Conservation (phyloP, 2,329 filamentous ascomycete species). For the Colletotrichum higginsianum region DNA sequence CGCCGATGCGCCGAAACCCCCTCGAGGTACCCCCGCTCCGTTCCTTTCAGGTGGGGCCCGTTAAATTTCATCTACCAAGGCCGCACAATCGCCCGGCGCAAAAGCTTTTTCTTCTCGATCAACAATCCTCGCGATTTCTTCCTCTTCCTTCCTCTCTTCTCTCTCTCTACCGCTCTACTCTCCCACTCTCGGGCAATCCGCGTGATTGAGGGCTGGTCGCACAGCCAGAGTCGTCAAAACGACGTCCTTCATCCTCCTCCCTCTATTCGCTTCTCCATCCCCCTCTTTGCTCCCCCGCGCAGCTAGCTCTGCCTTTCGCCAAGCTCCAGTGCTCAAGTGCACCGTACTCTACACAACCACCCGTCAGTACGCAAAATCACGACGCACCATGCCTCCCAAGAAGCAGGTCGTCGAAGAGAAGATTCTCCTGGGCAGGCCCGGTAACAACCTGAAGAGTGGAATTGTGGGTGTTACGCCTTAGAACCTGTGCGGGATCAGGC, state of each 20-base stretch:
- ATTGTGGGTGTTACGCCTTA: constrained; percentile 78
- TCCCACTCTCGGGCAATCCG: constrained; percentile 36
- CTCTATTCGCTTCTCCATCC: constrained; percentile 69
- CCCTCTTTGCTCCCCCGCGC: constrained; percentile 68
- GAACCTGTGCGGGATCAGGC: constrained; percentile 52
- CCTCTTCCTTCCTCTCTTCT: constrained; percentile 35
- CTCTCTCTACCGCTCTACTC: constrained; percentile 33
- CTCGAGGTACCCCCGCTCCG: constrained; percentile 17
- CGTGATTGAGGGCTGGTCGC: constrained; percentile 57
- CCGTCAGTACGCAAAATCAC: constrained; percentile 72
- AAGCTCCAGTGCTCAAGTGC: constrained; percentile 67
- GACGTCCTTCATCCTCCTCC: constrained; percentile 57
- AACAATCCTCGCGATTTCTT: constrained; percentile 35
- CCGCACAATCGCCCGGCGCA: constrained; percentile 29
- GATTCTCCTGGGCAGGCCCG: constrained; percentile 93
- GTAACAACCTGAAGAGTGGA: constrained; percentile 99
- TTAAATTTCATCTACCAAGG: constrained; percentile 44
- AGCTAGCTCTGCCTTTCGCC: constrained; percentile 77
- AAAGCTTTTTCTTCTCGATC: constrained; percentile 47
- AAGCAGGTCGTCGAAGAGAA: constrained; percentile 94
- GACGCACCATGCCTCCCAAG: constrained; percentile 93
- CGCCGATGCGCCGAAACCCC: constrained; percentile 24
- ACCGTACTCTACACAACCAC: constrained; percentile 63
- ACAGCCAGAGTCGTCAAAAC: constrained; percentile 59
- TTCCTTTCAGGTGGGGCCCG: constrained; percentile 37